Percentiles rank a stretch among this genome's conserved stretches.
Evolutionary conservation across 2,329 filamentous ascomycete genomes (phyloP).

Genomic region (Botrytis elliptica): DNA sequence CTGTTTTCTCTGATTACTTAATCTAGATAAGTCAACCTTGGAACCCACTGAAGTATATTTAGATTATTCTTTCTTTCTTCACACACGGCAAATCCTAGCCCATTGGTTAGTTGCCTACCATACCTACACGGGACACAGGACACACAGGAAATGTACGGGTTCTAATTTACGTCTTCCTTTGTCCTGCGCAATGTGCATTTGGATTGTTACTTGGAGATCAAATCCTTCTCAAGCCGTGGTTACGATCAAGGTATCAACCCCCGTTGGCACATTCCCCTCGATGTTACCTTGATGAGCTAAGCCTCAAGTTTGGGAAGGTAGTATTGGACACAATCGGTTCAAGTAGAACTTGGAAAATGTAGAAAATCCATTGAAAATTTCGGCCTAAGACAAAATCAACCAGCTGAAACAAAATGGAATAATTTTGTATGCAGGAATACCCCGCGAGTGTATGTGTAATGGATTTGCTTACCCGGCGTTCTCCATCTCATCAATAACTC

Average conservation of each 20-base stretch:
- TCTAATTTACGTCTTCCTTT: no score
- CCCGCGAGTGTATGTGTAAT: not conserved
- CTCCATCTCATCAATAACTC: not conserved
- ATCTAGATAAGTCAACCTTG: not conserved
- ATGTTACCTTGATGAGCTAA: slow-evolving; percentile 3
- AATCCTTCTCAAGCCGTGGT: not conserved
- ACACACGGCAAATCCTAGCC: not conserved
- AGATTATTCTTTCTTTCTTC: not conserved
- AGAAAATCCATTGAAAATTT: not conserved
- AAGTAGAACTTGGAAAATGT: not conserved
- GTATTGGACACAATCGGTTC: not conserved
- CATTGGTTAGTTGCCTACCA: not conserved
- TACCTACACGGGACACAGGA: not conserved
- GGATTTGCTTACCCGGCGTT: slow-evolving; percentile 6
- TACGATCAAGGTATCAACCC: not conserved
- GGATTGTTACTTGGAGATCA: not conserved
- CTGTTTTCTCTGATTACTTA: not conserved
- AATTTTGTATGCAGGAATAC: not conserved
- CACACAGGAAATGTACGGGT: not conserved
- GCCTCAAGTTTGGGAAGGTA: slow-evolving; percentile 6
- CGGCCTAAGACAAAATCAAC: not conserved
- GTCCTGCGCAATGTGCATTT: not conserved
- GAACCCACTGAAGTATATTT: not conserved
- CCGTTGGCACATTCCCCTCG: not conserved
- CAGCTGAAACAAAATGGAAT: slow-evolving; percentile 8